Base-by-base conservation (phyloP, 805 yeast genomes). In the Isabelozyma heimii region DNA sequence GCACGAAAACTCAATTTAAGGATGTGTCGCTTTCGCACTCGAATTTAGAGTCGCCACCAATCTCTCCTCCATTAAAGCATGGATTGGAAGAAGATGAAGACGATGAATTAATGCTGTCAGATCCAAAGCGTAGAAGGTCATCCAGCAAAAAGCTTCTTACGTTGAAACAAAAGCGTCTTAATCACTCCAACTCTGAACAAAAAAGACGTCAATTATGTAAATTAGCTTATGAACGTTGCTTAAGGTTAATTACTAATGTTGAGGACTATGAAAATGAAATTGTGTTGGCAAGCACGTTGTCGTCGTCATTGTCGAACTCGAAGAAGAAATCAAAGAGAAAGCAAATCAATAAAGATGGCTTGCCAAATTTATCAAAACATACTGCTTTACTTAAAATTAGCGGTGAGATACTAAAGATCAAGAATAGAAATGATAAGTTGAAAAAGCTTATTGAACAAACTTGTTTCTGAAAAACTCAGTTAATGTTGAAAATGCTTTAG, bases 361-460 rank as follows among this genome's bases (percentile, higher is more conserved):
- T 73, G 55, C 78, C 78, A 16, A 73, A 73, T 55, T 65, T 73
- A 51, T 67, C 73, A 17, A 73, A 73, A 56, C 76, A 71, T 57
- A 65, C 69, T 47, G 77, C 78, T 2, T 67, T 73, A 56, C 60
- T 65, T 46, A 66, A 71, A 51, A 72, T 73, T 33, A 65, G 73
- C 51, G 56, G 62, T 39, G 78, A 73, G 55, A 73, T 73, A 42
- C 52, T 57, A 15, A 61, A 63, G 52, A 67, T 73, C 30, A 62
- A 67, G 51, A 33, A 46, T 42, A 63, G 65, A 53, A 73, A 73
- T 53, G 71, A 64, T 13, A 55, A 53, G 37, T 62, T 73, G 53
- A 66, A 61, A 51, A 46, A 48, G n/a, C 57, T 71, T 30, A 9
- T 30, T 30, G 35, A 30, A 30, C 35, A 30, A 30, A 4, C 35